phyloP scores from a whole-genome alignment of 2,329 filamentous ascomycete species.

The Ophioceras dolichostomum region DNA sequence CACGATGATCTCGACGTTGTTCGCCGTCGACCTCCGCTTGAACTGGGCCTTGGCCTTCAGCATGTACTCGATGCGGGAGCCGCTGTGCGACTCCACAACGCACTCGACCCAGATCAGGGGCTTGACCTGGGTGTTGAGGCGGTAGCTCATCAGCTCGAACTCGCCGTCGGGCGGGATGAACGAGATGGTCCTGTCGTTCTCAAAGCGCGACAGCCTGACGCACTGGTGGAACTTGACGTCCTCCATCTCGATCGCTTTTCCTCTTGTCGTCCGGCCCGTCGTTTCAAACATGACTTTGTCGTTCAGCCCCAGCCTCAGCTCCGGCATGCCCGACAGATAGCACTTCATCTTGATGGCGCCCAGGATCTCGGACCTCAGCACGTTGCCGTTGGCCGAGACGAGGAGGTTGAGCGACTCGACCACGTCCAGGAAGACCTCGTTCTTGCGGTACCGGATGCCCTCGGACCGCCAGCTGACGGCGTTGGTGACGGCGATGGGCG shows the following conservation, averaged over 20 bases:
- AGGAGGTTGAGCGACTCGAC: conserved; percentile 93
- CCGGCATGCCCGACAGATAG: conserved; percentile 96
- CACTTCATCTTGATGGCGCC: conserved; percentile 99
- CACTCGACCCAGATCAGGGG: conserved; percentile 98
- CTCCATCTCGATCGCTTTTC: conserved; percentile 98
- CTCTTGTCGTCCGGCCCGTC: conserved; percentile 82
- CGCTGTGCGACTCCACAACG: conserved; percentile 90
- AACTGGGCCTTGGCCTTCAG: conserved; percentile 96
- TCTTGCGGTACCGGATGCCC: conserved; percentile 96
- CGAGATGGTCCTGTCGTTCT: conserved; percentile 96
- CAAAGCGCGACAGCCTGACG: conserved; percentile 87
- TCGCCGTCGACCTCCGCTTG: conserved; percentile 93
- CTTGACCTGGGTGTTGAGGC: conserved; percentile 96
- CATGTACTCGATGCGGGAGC: conserved; percentile 96
- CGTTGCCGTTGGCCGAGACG: conserved; percentile 88
- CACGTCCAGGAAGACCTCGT: conserved; percentile 97
- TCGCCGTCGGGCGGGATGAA: conserved; percentile 98
- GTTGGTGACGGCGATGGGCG: conserved; percentile 95
- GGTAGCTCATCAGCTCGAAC: conserved; percentile 99
- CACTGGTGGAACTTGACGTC: conserved; percentile 99
- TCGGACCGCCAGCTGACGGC: conserved; percentile 97
- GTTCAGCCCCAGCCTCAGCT: conserved; percentile 85
- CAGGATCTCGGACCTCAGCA: conserved; percentile 89
- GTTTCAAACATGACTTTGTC: conserved; percentile 99
- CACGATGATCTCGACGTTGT: conserved; percentile 97